These are phyloP conservation scores for Solanum pinnatisectum DNA, from an alignment of 257 asterid genomes.

Conservation along the genomic window DNA sequence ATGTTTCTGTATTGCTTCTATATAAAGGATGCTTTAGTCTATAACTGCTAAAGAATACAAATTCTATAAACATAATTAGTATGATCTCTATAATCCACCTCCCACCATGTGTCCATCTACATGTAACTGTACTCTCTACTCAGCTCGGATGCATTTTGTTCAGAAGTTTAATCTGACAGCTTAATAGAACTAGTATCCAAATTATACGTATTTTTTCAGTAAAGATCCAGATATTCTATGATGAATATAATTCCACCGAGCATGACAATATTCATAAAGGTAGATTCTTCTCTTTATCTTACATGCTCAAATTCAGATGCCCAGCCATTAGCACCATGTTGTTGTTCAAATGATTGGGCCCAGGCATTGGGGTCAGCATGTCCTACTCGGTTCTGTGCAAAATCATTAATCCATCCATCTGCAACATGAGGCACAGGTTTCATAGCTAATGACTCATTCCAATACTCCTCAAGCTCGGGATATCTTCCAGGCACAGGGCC, in stretches of 20 bases:
- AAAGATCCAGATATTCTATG: background rate
- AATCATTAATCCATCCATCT: conserved; percentile 88
- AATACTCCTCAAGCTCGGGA: conserved; percentile 80
- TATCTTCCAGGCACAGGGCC: conserved; percentile 67
- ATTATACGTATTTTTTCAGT: background rate
- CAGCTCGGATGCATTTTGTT: background rate
- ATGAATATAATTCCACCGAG: background rate
- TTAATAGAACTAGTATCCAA: background rate
- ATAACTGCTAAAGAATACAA: background rate
- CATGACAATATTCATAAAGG: background rate
- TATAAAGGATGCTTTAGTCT: background rate
- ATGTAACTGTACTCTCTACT: background rate
- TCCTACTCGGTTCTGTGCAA: conserved; percentile 41
- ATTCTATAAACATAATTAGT: background rate
- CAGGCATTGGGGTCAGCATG: conserved; percentile 71
- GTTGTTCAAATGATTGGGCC: conserved; percentile 86
- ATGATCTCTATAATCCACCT: background rate
- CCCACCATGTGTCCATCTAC: background rate
- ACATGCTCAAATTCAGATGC: conserved; percentile 97
- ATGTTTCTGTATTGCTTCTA: background rate
- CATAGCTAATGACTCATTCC: conserved; percentile 90
- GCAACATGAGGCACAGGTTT: conserved; percentile 46
- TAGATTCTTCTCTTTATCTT: conserved; percentile 13
- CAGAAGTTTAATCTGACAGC: background rate
- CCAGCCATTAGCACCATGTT: conserved; percentile 92